A percentile compares a stretch with the other conserved stretches of the same genome.
Evolutionary conservation across 1,284 basidiomycete species (phyloP).

Genomic region (Thecaphora frezii): DNA sequence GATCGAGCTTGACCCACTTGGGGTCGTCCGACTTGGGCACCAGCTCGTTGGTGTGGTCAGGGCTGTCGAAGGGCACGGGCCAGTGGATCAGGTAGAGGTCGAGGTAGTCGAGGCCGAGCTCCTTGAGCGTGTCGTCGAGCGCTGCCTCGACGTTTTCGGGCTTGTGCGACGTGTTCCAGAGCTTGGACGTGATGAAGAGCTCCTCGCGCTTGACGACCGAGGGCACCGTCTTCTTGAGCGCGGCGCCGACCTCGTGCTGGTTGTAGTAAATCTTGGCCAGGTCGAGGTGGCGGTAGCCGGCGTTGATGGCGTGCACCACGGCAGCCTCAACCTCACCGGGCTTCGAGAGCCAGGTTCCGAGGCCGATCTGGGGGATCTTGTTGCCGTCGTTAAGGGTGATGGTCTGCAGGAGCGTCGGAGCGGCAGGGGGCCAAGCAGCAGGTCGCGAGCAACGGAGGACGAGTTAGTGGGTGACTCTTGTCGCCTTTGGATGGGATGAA

Average conservation of each 20-base stretch:
- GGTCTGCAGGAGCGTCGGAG: constrained; percentile 2
- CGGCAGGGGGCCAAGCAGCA: too few species aligned
- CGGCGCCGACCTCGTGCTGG: constrained; percentile 61
- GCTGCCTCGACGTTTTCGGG: constrained; percentile 57
- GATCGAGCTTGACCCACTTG: constrained; percentile 65
- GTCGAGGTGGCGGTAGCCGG: constrained; percentile 55
- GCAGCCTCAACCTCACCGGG: constrained; percentile 76
- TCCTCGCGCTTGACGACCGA: constrained; percentile 62
- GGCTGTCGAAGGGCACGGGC: constrained; percentile 66
- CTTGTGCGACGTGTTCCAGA: constrained; percentile 71
- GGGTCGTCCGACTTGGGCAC: constrained; percentile 64
- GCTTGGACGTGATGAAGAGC: constrained; percentile 62
- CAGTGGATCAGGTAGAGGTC: constrained; percentile 75
- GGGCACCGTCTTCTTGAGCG: constrained; percentile 60
- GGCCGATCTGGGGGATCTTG: constrained; percentile 63
- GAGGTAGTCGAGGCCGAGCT: constrained; percentile 59
- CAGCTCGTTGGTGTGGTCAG: constrained; percentile 52
- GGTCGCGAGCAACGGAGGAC: too few species aligned
- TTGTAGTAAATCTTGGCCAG: constrained; percentile 54
- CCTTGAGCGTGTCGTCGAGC: constrained; percentile 60
- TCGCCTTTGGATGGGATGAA: too few species aligned
- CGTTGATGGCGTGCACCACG: constrained; percentile 45
- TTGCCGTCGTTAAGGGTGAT: constrained; percentile 55
- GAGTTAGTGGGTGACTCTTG: too few species aligned
- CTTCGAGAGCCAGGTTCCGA: constrained; percentile 79